phyloP scores from a whole-genome alignment of 257 asterid species.

The Gentiana macrophylla region DNA sequence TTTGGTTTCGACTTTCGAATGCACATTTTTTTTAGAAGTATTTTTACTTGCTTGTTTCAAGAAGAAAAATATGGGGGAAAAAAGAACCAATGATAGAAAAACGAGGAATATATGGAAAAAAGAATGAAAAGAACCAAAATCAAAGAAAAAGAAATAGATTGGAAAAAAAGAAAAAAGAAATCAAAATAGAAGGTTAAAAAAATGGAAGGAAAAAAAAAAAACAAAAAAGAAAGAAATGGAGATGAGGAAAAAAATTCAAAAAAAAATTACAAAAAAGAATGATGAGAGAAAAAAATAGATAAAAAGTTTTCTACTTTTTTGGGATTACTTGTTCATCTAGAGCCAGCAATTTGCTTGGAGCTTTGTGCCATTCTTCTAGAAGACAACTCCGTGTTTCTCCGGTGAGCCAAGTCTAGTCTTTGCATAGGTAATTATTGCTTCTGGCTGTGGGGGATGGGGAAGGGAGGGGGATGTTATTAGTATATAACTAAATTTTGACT shows the following conservation, averaged over 20 bases:
- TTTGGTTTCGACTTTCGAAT: conserved; percentile 35
- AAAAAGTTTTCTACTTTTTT: conserved; percentile 1
- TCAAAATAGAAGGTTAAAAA: neutral
- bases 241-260: conserved; percentile 1
- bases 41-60: conserved; percentile 27
- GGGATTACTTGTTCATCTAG: conserved; percentile 5
- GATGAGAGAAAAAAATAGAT: conserved; percentile 7
- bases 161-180: conserved; percentile 7
- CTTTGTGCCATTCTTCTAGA: conserved; percentile 26
- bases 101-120: neutral
- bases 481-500: too few relatives aligned
- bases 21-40: conserved; percentile 19
- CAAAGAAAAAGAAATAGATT: neutral
- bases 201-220: neutral
- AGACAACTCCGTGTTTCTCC: conserved; percentile 21
- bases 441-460: conserved; percentile 39
- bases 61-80: neutral
- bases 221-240: neutral
- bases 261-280: conserved; percentile 5
- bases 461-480: conserved; percentile 54
- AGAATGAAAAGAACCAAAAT: too few relatives aligned
- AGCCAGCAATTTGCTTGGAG: conserved; percentile 14
- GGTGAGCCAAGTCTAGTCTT: conserved; percentile 33
- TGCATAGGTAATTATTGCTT: conserved; percentile 28
- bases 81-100: neutral